Evolutionary conservation across 2,329 filamentous ascomycete genomes (phyloP), one percentile per base, ranked within the genome.

Genomic region (Zarea fungicola): DNA sequence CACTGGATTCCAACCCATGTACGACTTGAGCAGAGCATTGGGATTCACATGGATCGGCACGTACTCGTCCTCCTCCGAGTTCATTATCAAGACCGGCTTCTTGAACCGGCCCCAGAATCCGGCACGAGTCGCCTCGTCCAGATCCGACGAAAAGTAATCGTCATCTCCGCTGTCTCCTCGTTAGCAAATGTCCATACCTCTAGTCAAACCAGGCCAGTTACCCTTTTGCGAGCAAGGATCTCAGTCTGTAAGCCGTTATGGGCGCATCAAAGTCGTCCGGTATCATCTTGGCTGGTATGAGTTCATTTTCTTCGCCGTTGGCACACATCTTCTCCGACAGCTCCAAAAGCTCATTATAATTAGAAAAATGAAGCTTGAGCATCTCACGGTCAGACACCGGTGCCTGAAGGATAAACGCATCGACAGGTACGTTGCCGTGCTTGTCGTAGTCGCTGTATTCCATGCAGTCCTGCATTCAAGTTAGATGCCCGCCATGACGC

Each of bases 141-240:
- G 68, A 61, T 93, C 87, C 3, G 81, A 83, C n/a, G 86, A 91
- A 68, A 95, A 96, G 61, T 87, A 89, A 62, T 96, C 91, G 62
- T 96, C 91, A 51, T 87, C 85, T 9, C 84, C 86, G 5, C 81
- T 80, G 40, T 7, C 41, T 13, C 18, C 14, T 19, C 16, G 42
- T 49, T 25, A 46, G 35, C 11, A 29, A 3, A 18, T 19, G 7
- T 29, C 25, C 13, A 16, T 1, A 31, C n/a, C n/a, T n/a, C n/a
- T 11, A 9, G 3, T 14, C 18, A 16, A 13, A 25, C 9, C 14
- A 11, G 25, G 21, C 16, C 9, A 66, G 76, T 55, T 62, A 81
- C 78, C 77, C 76, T 42, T 67, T 66, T 21, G 68, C 68, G 23
- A 66, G 61, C 5, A 83, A 64, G 23, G 78, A 76, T 45, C 73